A percentile compares a stretch with the other conserved stretches of the same genome.
These are phyloP conservation scores for Fraxinus sp. DNA, from an alignment of 305 asterid species.

Conservation along the genomic window DNA sequence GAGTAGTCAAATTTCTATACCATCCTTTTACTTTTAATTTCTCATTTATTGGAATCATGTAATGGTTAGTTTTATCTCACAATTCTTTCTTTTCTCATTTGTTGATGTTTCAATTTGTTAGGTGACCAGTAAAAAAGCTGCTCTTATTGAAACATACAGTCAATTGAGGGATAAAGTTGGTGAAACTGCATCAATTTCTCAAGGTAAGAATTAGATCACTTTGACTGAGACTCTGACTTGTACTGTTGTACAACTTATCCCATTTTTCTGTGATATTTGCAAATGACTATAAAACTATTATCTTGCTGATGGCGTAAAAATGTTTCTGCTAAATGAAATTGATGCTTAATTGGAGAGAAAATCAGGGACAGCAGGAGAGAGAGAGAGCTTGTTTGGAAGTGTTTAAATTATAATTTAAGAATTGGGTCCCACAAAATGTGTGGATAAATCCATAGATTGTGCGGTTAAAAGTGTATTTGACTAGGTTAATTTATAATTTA, in stretches of 20 bases:
- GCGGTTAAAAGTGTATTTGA: not conserved
- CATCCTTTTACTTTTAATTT: constrained; percentile 21
- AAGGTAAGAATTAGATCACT: constrained; percentile 49
- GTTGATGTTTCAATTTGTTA: constrained; percentile 22
- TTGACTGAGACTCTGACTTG: constrained; percentile 20
- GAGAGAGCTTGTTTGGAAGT: not conserved
- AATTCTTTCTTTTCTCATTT: constrained; percentile 19
- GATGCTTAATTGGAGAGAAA: not conserved
- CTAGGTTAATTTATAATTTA: not conserved
- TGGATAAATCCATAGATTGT: not conserved
- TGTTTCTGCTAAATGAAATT: constrained; percentile 3
- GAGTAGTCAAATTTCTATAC: not conserved
- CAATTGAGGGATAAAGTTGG: constrained; percentile 78
- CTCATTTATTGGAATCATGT: not conserved
- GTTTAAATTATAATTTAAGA: not conserved
- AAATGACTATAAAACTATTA: not conserved
- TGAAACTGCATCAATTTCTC: constrained; percentile 71
- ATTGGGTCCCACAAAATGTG: not conserved
- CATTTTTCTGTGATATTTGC: not conserved
- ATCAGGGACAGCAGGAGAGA: not conserved
- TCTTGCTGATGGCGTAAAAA: not conserved
- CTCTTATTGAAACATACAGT: constrained; percentile 64
- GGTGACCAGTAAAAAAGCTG: constrained; percentile 93
- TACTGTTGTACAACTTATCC: not conserved
- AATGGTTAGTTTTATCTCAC: not conserved